Base-by-base conservation (phyloP, 345 rosid species). In the Firmiana major region DNA sequence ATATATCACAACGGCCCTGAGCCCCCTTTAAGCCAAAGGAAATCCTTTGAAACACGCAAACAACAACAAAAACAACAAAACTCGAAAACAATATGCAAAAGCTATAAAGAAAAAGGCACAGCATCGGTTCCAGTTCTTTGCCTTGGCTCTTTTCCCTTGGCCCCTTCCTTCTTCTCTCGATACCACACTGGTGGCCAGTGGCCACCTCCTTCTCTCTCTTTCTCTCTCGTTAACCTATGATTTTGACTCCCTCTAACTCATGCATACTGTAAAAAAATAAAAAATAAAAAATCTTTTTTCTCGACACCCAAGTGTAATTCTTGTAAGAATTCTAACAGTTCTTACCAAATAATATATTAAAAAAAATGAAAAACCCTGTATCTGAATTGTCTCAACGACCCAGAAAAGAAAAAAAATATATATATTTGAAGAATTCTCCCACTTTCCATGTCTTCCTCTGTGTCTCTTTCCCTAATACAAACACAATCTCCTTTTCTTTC, bases 111-210 rank as follows among this genome's bases (percentile, higher is more conserved):
- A 77, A 74, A 75, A 38, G 55, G 79, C 79, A 78, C 36, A 62
- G 89, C 88, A 83, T 87, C 65, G 87, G 85, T 88, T 87, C 81
- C 82, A 84, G 90, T 82, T 87, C 81, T 85, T 71, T 55, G 55
- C 75, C 75, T 86, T 88, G 89, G 86, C 77, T 21, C 77, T 72
- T 80, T 90, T 83, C 86, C 57, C 74, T 87, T 89, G 92, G 92
- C 91, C 66, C 75, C 74, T 86, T 90, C 86, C 71, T 42, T 71
- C 76, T 48, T 43, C 75, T 71, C 81, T 84, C 73, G 86, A 86
- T 86, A 75, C 89, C 80, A 12, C 79, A 13, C 78, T 51, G 51
- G 65, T 31, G 34, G 34, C 34, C 34, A 4, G 5, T 36, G 40
- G 40, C 72, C 54, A 73, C 53, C 77, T 57, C 40, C 19, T 11